Conservation (phyloP, 768 basidiomycete genomes). For the Pleurotus tuoliensis region DNA sequence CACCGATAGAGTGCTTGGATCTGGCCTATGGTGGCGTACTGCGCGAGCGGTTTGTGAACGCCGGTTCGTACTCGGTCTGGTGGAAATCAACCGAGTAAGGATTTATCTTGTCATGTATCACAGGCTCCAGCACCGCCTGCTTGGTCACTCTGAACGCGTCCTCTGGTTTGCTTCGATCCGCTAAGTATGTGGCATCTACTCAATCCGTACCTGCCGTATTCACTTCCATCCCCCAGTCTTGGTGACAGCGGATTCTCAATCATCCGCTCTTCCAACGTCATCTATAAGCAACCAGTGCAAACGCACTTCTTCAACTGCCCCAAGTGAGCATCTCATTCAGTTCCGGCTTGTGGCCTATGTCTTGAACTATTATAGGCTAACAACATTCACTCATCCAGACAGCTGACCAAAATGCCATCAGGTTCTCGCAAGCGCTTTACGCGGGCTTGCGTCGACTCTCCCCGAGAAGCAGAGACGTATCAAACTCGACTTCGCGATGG, state of each 20-base stretch:
- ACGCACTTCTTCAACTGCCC: slow-evolving; percentile 58
- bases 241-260: slow-evolving; percentile 80
- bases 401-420: slow-evolving; percentile 51
- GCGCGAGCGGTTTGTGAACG: slow-evolving; percentile 61
- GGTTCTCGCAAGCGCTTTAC: slow-evolving; percentile 37
- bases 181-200: slow-evolving; percentile 50
- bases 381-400: slow-evolving; percentile 27
- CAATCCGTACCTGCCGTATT: neutral
- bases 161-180: slow-evolving; percentile 69
- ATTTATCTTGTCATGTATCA: slow-evolving; percentile 13
- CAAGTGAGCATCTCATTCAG: slow-evolving; percentile 28
- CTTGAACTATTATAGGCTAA: neutral
- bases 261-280: slow-evolving; percentile 61
- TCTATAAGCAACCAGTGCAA: slow-evolving; percentile 48
- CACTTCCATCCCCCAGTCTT: slow-evolving; percentile 38
- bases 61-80: slow-evolving; percentile 44
- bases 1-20: slow-evolving; percentile 67
- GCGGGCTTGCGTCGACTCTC: slow-evolving; percentile 51
- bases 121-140: slow-evolving; percentile 85
- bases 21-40: slow-evolving; percentile 70
- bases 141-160: slow-evolving; percentile 70
- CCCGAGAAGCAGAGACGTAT: slow-evolving; percentile 42
- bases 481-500: slow-evolving; percentile 44
- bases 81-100: slow-evolving; percentile 20
- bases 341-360: neutral